These are phyloP conservation scores for Xylariaceae sp. DNA, from an alignment of 2,329 filamentous ascomycete genomes.

Conservation along the genomic window DNA sequence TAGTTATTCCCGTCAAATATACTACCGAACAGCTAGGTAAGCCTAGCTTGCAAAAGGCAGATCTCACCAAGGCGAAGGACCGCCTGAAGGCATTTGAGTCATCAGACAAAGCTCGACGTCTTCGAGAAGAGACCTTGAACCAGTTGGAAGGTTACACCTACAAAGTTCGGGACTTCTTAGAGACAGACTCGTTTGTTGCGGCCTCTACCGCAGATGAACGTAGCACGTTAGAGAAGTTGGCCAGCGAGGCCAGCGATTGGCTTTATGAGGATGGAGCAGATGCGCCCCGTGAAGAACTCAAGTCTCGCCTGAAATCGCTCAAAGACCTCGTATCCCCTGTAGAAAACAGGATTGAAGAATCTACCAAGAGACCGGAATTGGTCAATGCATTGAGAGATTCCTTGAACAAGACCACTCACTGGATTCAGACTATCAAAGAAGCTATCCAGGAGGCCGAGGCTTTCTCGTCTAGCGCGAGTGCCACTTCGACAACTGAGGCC, in stretches of 20 bases:
- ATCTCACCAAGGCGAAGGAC: conserved; percentile 56
- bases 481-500: conserved; percentile 40
- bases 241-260: conserved; percentile 78
- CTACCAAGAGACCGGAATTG: conserved; percentile 65
- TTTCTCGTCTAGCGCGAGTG: conserved; percentile 53
- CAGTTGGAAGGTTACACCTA: conserved; percentile 94
- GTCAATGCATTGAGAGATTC: conserved; percentile 65
- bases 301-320: conserved; percentile 71
- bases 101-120: conserved; percentile 74
- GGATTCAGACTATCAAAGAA: conserved; percentile 66
- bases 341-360: conserved; percentile 71
- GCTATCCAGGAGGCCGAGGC: conserved; percentile 68
- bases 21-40: conserved; percentile 49
- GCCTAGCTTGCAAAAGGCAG: conserved; percentile 47
- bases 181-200: conserved; percentile 70
- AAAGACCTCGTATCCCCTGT: conserved; percentile 77
- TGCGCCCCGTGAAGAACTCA: conserved; percentile 72
- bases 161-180: conserved; percentile 77
- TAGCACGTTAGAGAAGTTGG: conserved; percentile 62
- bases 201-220: conserved; percentile 70
- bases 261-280: conserved; percentile 81
- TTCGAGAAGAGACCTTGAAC: conserved; percentile 85
- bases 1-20: conserved; percentile 52
- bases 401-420: conserved; percentile 68
- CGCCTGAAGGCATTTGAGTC: conserved; percentile 80